Evolutionary conservation across 2,329 filamentous ascomycete genomes (phyloP).

Genomic region (Apiospora phragmitis): DNA sequence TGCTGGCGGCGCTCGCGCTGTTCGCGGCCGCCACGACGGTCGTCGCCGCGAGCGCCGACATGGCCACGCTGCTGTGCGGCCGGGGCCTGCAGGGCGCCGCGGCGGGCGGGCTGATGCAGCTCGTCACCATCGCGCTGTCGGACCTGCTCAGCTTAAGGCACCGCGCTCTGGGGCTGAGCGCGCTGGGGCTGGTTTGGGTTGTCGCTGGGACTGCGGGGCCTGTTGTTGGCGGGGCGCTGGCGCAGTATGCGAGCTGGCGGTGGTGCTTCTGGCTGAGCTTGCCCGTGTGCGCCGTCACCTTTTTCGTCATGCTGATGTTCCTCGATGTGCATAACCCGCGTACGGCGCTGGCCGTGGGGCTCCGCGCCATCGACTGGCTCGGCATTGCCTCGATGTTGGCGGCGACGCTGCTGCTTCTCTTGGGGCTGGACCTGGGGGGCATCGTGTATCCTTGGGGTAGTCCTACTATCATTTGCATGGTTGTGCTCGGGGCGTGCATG

Average conservation of each 20-base stretch:
- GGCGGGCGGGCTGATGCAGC: constrained; percentile 11
- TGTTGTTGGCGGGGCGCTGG: constrained; percentile 53
- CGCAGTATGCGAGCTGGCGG: constrained; percentile 50
- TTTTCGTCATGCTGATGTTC: constrained; percentile 54
- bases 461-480: constrained; percentile 61
- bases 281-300: constrained; percentile 51
- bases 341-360: constrained; percentile 49
- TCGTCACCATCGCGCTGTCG: constrained; percentile 33
- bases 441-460: constrained; percentile 65
- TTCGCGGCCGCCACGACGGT: constrained; percentile 20
- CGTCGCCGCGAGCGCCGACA: constrained; percentile 36
- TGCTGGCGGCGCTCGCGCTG: constrained; percentile 16
- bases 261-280: constrained; percentile 70
- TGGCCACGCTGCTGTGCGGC: constrained; percentile 42
- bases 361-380: constrained; percentile 59
- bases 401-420: constrained; percentile 18
- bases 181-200: constrained; percentile 36
- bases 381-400: constrained; percentile 64
- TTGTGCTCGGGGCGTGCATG: constrained; percentile 55
- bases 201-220: constrained; percentile 56
- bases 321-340: constrained; percentile 50
- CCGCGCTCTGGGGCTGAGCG: constrained; percentile 38
- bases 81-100: constrained; percentile 41
- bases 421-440: constrained; percentile 61
- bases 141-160: constrained; percentile 32